Conservation (phyloP, 257 asterid genomes). For the Agastache rugosa region DNA sequence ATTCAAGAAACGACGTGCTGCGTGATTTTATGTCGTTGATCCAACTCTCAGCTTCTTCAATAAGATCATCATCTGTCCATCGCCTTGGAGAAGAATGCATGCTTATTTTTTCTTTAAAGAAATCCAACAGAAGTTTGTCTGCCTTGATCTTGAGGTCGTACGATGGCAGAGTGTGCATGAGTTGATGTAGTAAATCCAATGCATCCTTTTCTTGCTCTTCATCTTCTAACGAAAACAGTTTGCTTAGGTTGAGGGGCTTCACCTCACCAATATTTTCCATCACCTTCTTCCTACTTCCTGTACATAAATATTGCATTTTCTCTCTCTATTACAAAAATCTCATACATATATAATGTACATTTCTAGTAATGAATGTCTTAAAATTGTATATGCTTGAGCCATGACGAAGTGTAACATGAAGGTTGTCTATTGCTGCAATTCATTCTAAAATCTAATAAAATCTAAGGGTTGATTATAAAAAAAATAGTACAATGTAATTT, state of each 20-base stretch:
- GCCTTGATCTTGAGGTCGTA: neutral
- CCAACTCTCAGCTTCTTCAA: slow-evolving; percentile 55
- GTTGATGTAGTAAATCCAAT: slow-evolving; percentile 41
- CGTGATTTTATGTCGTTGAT: slow-evolving; percentile 38
- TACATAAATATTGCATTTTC: neutral
- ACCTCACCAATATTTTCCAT: slow-evolving; percentile 32
- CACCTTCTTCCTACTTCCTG: slow-evolving; percentile 54
- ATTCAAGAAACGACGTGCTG: slow-evolving; percentile 37
- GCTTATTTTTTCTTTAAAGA: slow-evolving; percentile 47
- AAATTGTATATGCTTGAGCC: too few relatives aligned
- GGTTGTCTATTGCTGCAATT: too few relatives aligned
- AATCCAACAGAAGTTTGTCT: slow-evolving; percentile 55
- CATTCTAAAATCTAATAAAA: too few relatives aligned
- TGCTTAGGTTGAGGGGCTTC: slow-evolving; percentile 56
- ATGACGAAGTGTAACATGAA: too few relatives aligned
- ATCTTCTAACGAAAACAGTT: slow-evolving; percentile 42
- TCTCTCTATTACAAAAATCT: too few relatives aligned
- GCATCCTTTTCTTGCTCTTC: slow-evolving; percentile 40
- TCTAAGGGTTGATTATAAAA: too few relatives aligned
- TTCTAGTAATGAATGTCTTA: too few relatives aligned
- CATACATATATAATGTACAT: too few relatives aligned
- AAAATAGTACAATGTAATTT: too few relatives aligned
- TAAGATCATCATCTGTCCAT: slow-evolving; percentile 29
- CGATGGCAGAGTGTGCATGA: slow-evolving; percentile 40
- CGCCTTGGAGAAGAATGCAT: neutral